These are phyloP conservation scores for Gracilaria vermiculophylla DNA, from an alignment of 23 red algal genomes.

Conservation along the genomic window DNA sequence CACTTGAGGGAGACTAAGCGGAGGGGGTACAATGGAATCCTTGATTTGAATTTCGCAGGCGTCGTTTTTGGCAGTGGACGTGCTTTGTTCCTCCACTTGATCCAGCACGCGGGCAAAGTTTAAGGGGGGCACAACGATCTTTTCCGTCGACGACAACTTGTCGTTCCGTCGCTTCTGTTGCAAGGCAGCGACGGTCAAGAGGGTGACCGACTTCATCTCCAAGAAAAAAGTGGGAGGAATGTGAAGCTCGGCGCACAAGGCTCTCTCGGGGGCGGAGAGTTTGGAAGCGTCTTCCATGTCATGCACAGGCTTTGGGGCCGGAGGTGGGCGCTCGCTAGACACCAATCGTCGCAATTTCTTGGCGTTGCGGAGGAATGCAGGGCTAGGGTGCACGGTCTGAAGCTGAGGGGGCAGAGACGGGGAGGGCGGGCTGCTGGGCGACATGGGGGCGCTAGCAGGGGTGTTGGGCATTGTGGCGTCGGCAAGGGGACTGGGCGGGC, in stretches of 20 bases:
- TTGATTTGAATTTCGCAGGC: neutral
- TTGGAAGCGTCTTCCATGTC: constrained; percentile 18
- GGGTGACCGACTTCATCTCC: constrained; percentile 7
- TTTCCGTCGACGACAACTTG: neutral
- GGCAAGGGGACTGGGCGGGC: neutral
- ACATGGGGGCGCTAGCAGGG: neutral
- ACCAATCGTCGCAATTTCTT: neutral
- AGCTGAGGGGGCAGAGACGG: neutral
- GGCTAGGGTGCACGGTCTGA: neutral
- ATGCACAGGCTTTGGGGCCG: neutral
- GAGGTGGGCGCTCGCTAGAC: neutral
- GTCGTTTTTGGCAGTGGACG: neutral
- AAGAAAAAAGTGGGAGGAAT: constrained; percentile 2
- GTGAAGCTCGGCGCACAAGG: neutral
- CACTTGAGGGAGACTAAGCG: constrained; percentile 16
- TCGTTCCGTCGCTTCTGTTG: neutral
- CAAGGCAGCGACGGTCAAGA: neutral
- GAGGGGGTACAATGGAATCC: neutral
- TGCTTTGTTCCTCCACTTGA: neutral
- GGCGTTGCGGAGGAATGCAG: neutral
- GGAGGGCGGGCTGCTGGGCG: neutral
- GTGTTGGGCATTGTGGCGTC: constrained; percentile 17
- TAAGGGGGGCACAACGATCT: neutral
- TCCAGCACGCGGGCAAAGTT: neutral
- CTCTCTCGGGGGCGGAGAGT: neutral